These are phyloP conservation scores for Gyromitra esculenta DNA, from an alignment of 2,329 filamentous ascomycete genomes.

Conservation along the genomic window DNA sequence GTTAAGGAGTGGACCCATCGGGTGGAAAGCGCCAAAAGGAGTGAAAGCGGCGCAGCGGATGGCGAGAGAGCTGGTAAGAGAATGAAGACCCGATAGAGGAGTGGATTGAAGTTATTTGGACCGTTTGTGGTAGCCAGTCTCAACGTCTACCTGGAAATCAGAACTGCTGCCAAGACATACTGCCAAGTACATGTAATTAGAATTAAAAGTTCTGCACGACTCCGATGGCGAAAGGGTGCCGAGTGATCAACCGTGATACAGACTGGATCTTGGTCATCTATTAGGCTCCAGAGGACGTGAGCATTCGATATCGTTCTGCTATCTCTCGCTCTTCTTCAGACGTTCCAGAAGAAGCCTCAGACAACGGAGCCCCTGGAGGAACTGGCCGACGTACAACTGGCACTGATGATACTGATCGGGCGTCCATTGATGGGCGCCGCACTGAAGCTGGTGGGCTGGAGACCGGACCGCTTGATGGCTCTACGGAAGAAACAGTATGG, in stretches of 20 bases:
- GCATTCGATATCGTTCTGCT: slow-evolving; percentile 33
- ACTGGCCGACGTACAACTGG: neutral
- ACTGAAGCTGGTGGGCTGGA: slow-evolving; percentile 17
- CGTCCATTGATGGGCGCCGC: slow-evolving; percentile 17
- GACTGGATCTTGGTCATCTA: too few species aligned
- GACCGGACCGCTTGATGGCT: neutral
- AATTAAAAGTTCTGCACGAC: slow-evolving; percentile 8
- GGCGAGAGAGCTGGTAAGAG: slow-evolving; percentile 41
- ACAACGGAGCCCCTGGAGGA: neutral
- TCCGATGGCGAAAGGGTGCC: neutral
- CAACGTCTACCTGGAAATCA: neutral
- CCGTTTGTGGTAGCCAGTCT: neutral
- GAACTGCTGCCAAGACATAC: neutral
- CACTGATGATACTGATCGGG: neutral
- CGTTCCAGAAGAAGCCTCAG: slow-evolving; percentile 5
- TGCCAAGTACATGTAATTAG: slow-evolving; percentile 4
- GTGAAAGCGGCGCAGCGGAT: slow-evolving; percentile 4
- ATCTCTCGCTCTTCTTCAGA: slow-evolving; percentile 27
- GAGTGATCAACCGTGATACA: slow-evolving; percentile 27
- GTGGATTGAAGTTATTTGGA: neutral
- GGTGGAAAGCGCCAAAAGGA: slow-evolving; percentile 30
- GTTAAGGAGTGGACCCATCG: slow-evolving; percentile 57
- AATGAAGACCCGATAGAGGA: slow-evolving; percentile 26
- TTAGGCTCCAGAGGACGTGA: neutral
- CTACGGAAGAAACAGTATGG: neutral